Base-by-base conservation (phyloP, 805 yeast genomes). In the Kuraishia hungarica region DNA sequence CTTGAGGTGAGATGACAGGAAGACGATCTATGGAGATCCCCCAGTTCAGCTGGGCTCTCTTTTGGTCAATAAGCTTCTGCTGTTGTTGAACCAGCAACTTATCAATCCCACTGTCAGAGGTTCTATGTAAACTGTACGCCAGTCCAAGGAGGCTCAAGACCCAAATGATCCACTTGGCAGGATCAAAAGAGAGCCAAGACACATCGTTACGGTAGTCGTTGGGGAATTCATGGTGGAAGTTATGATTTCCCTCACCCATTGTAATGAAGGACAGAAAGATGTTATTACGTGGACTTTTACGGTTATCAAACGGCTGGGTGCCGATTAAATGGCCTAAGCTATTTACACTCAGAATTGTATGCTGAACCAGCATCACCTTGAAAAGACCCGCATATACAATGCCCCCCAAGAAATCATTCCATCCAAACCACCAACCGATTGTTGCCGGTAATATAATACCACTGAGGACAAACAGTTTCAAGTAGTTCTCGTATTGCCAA, bases 151-250 rank as follows among this genome's bases (percentile, higher is more conserved):
- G 78, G 17, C 88, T 85, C 55, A 79, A 70, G 6, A 69, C 28
- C 70, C 76, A 87, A 62, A 87, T 86, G 54, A 78, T 62, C 51
- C 81, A 64, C 72, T 87, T 87, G 52, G 94, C 87, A 61, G 96
- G 96, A 68, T 88, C 96, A 67, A 83, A 87, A 77, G 87, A 93
- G 76, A 84, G 87, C 94, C 94, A 87, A 67, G 82, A 85, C 67
- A 87, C 78, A 43, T 94, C 94, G 67, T 87, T 87, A 80, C 96
- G 82, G 79, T 87, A 88, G 73, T 88, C 96, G 20, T 89, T 80
- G 64, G 96, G 94, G 79, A 87, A 88, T 75, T 87, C 96, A 69
- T 88, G 96, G 71, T 88, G 96, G 83, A 87, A 88, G 73, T 88
- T 88, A 67, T 88, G 94, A 77, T 87, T 87, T 59, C 96, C 96